phyloP scores from a whole-genome alignment of 768 basidiomycete species.

The Panaeolus papilionaceus region DNA sequence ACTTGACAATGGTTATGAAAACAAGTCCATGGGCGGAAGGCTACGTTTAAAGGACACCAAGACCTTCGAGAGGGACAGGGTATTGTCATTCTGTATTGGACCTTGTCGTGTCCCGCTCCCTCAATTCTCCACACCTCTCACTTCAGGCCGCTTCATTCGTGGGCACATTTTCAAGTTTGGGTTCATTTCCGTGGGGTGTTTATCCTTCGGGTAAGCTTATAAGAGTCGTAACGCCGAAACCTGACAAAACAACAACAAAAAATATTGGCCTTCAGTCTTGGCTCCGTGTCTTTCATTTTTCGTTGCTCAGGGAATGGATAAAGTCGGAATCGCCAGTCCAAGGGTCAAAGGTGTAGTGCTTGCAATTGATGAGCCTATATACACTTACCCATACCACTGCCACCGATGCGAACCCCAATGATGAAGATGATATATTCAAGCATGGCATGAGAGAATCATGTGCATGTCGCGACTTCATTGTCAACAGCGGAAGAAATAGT shows the following conservation, averaged over 20 bases:
- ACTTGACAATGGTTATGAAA: no score
- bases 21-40: no score
- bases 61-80: no score
- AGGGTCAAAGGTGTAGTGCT: not conserved
- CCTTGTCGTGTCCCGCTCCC: no score
- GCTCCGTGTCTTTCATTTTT: not conserved
- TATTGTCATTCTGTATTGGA: no score
- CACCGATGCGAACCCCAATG: slow-evolving; percentile 9
- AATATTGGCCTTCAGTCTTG: not conserved
- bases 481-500: not conserved
- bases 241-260: not conserved
- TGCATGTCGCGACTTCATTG: not conserved
- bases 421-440: not conserved
- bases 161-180: not conserved
- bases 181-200: not conserved
- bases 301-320: slow-evolving; percentile 2
- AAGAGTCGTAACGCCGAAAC: not conserved
- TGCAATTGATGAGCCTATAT: not conserved
- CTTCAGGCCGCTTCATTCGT: not conserved
- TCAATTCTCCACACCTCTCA: no score
- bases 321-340: not conserved
- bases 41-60: no score
- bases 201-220: not conserved
- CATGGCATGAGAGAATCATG: slow-evolving; percentile 8
- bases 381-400: not conserved